Evolutionary conservation across 2,329 filamentous ascomycete species (phyloP).

Genomic region (Dothiorella sarmentorum): DNA sequence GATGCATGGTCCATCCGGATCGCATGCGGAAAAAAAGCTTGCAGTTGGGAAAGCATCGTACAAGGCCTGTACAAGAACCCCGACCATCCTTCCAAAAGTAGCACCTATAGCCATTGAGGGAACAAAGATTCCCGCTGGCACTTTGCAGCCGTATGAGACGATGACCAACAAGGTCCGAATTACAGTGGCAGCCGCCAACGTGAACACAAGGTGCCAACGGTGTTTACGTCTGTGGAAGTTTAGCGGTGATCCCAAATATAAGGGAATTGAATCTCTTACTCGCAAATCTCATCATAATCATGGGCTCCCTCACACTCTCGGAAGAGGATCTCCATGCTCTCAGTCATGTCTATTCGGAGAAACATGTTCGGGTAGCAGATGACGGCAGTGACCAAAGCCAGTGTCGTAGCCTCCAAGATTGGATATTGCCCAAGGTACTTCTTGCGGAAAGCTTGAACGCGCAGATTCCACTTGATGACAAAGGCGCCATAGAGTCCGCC

Average conservation of each 20-base stretch:
- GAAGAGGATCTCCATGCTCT: constrained; percentile 98
- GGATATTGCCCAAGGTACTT: constrained; percentile 83
- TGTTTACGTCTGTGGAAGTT: constrained; percentile 51
- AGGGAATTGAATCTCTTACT: constrained; percentile 45
- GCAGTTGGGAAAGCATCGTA: constrained; percentile 80
- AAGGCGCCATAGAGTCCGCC: constrained; percentile 94
- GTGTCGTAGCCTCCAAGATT: constrained; percentile 77
- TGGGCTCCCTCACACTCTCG: constrained; percentile 85
- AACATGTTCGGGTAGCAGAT: constrained; percentile 98
- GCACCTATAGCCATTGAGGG: constrained; percentile 97
- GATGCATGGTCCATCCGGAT: constrained; percentile 90
- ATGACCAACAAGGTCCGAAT: constrained; percentile 83
- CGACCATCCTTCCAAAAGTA: constrained; percentile 88
- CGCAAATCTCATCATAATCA: constrained; percentile 87
- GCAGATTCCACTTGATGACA: constrained; percentile 96
- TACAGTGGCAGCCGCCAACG: constrained; percentile 73
- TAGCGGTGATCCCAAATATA: constrained; percentile 21
- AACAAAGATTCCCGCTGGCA: constrained; percentile 95
- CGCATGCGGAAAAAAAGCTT: constrained; percentile 81
- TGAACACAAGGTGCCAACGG: constrained; percentile 73
- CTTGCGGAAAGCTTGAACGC: constrained; percentile 87
- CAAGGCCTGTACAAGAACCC: constrained; percentile 86
- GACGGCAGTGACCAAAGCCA: constrained; percentile 80
- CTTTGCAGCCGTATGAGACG: constrained; percentile 95
- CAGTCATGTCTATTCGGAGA: constrained; percentile 94